phyloP scores from a whole-genome alignment of 2,329 filamentous ascomycete genomes.

The Colletotrichum kahawae region DNA sequence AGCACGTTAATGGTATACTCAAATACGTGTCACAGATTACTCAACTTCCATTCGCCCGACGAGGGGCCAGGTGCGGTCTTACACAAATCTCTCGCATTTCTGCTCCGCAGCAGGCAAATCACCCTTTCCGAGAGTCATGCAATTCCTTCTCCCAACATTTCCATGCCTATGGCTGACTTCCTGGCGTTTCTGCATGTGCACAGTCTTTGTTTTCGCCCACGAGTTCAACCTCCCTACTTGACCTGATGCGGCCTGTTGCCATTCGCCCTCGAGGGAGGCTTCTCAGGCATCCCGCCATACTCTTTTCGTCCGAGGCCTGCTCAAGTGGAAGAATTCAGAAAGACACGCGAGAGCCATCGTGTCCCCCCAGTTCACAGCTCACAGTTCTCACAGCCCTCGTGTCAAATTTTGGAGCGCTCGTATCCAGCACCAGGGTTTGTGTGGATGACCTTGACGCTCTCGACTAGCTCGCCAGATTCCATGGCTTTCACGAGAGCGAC shows the following conservation, averaged over 20 bases:
- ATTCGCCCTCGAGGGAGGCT: background rate
- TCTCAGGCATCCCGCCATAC: background rate
- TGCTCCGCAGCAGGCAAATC: background rate
- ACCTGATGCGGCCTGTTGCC: background rate
- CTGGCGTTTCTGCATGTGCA: background rate
- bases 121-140: background rate
- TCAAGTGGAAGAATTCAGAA: background rate
- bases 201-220: conserved; percentile 2
- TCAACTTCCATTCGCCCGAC: background rate
- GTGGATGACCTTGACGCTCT: background rate
- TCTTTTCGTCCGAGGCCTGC: background rate
- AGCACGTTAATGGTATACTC: too few relatives aligned
- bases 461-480: background rate
- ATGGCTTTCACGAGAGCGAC: conserved; percentile 24
- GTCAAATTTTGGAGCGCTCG: background rate
- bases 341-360: background rate
- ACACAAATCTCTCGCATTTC: background rate
- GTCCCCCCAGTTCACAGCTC: background rate
- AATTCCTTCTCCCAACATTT: background rate
- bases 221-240: background rate
- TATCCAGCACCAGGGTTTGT: background rate
- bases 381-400: background rate
- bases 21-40: background rate
- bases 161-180: background rate
- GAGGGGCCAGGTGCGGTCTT: background rate